These are phyloP conservation scores for Termitomyces sp. DNA, from an alignment of 768 basidiomycete species.

Conservation along the genomic window DNA sequence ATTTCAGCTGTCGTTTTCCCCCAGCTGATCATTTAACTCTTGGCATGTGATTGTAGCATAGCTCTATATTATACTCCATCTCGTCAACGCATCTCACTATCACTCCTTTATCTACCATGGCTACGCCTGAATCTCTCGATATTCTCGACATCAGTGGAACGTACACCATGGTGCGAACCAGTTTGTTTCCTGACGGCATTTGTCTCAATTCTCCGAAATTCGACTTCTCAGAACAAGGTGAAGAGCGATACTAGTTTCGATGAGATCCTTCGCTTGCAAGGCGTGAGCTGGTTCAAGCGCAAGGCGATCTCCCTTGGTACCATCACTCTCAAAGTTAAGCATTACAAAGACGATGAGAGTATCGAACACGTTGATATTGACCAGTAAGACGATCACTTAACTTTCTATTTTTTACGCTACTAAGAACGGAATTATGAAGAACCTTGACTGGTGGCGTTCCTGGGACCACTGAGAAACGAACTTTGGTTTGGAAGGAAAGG, in stretches of 20 bases:
- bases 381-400: slow-evolving; percentile 26
- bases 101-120: slow-evolving; percentile 38
- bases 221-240: slow-evolving; percentile 51
- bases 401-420: not conserved
- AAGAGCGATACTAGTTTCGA: slow-evolving; percentile 56
- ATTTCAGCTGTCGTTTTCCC: not conserved
- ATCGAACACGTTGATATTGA: slow-evolving; percentile 65
- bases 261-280: slow-evolving; percentile 62
- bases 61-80: slow-evolving; percentile 2
- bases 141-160: slow-evolving; percentile 58
- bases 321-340: slow-evolving; percentile 57
- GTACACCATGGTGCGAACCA: slow-evolving; percentile 48
- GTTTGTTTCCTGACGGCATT: not conserved
- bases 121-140: slow-evolving; percentile 55
- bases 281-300: slow-evolving; percentile 68
- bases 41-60: slow-evolving; percentile 7
- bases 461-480: slow-evolving; percentile 51
- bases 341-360: slow-evolving; percentile 54
- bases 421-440: slow-evolving; percentile 2
- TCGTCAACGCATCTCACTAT: not conserved
- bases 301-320: slow-evolving; percentile 53
- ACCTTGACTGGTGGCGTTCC: slow-evolving; percentile 58
- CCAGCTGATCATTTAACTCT: not conserved
- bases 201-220: not conserved
- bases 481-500: slow-evolving; percentile 51